Evolutionary conservation across 805 yeast species (phyloP), one percentile per base, ranked within the genome.

Genomic region (Kazachstania kunashirensis): DNA sequence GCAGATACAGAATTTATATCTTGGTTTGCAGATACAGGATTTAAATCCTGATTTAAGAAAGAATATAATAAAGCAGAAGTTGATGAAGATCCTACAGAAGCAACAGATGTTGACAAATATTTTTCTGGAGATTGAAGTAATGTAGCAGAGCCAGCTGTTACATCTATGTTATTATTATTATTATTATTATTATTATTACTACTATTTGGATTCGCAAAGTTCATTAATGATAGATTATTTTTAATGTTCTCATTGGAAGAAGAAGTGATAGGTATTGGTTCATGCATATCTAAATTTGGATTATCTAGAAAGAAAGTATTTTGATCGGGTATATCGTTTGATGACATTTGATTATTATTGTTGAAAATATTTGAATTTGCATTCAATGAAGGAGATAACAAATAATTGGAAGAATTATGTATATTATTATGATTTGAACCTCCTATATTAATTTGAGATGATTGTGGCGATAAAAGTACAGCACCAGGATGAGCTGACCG

Each of bases 401-500:
- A 31, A 26, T 40, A 41, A 9, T 35, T 40, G 5, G 43, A 31
- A 19, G 33, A 5, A 20, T 23, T 23, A 15, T 23, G 21, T 8
- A 23, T 23, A 15, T 23, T 31, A n/a, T n/a, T n/a, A n/a, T n/a
- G n/a, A n/a, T n/a, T n/a, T n/a, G n/a, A n/a, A n/a, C n/a, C n/a
- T 12, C 17, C n/a, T 6, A 24, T 11, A 13, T 33, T 33, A 18
- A 33, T 13, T 12, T 24, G 18, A 5, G 55, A 45, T 5, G 55
- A 42, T 33, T 47, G 47, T 14, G 67, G 63, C 2, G 66, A 60
- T 24, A 63, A 40, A 14, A 63, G 45, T 7, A 59, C 64, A 8
- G 68, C 68, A 20, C 68, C 68, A 3, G 68, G 68, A 37, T 59
- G 65, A n/a, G 58, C 61, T 35, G 62, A 49, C 43, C 62, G 44